phyloP scores from a whole-genome alignment of 805 yeast genomes.

The Lipomyces lipofer region DNA sequence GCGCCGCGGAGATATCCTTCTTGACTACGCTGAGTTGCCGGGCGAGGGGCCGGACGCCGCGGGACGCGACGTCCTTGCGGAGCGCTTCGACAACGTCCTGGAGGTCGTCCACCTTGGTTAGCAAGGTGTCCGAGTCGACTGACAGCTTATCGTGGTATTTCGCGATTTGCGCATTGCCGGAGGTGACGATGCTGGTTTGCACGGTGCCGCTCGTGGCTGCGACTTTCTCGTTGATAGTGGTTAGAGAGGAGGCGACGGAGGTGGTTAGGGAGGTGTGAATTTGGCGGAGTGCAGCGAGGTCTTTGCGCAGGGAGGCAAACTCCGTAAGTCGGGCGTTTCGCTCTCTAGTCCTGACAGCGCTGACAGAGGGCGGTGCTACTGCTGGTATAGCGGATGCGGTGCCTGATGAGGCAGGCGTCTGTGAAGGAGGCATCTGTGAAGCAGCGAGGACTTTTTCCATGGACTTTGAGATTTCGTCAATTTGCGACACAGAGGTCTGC shows the following conservation, averaged over 20 bases:
- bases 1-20: constrained; percentile 64
- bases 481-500: constrained; percentile 15
- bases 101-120: constrained; percentile 82
- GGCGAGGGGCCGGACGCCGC: constrained; percentile 80
- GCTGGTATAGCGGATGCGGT: constrained; percentile 4
- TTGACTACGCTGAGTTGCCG: constrained; percentile 67
- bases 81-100: constrained; percentile 90
- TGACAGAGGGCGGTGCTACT: not conserved
- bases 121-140: constrained; percentile 68
- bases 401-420: not conserved
- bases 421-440: constrained; percentile 11
- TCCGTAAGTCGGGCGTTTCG: constrained; percentile 35
- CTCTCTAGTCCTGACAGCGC: not conserved
- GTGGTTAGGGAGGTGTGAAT: constrained; percentile 50
- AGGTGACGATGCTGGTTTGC: constrained; percentile 20
- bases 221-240: constrained; percentile 48
- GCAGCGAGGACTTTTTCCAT: constrained; percentile 9
- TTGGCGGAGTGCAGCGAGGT: constrained; percentile 60
- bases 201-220: constrained; percentile 28
- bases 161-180: constrained; percentile 61
- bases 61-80: constrained; percentile 84
- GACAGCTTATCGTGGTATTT: constrained; percentile 71
- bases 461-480: constrained; percentile 9
- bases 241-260: constrained; percentile 47
- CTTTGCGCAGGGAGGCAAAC: constrained; percentile 53